phyloP scores from a whole-genome alignment of 169 alveolate genomes.

The Plasmodium reichenowi region DNA sequence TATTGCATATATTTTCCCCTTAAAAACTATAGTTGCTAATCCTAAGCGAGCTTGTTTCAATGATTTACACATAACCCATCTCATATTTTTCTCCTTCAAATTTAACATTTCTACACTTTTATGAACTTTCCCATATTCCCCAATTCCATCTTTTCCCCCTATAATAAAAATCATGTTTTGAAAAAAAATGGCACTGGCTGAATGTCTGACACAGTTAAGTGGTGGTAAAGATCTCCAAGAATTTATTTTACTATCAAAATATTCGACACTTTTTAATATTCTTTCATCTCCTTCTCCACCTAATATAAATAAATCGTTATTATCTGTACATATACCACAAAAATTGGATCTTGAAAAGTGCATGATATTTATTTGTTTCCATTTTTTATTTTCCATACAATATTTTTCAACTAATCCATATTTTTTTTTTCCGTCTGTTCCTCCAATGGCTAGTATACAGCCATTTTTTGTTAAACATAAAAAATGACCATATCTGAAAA shows the following conservation, averaged over 20 bases:
- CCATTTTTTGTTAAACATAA: conserved; percentile 72
- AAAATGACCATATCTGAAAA: conserved; percentile 65
- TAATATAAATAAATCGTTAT: conserved; percentile 58
- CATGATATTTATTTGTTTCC: conserved; percentile 75
- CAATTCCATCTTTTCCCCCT: conserved; percentile 76
- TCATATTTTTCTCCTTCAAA: conserved; percentile 69
- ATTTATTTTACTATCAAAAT: conserved; percentile 62
- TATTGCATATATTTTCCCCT: conserved; percentile 65
- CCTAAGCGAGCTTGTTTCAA: conserved; percentile 73
- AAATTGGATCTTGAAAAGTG: conserved; percentile 75
- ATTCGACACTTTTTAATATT: conserved; percentile 74
- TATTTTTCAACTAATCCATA: conserved; percentile 61
- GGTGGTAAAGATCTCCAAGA: conserved; percentile 75
- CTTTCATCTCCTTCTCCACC: conserved; percentile 75
- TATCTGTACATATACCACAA: conserved; percentile 73
- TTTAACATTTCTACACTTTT: conserved; percentile 75
- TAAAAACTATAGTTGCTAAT: conserved; percentile 42
- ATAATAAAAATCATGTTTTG: conserved; percentile 44
- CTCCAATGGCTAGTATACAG: conserved; percentile 64
- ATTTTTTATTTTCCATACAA: conserved; percentile 42
- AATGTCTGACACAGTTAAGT: conserved; percentile 68
- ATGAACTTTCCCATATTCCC: conserved; percentile 67
- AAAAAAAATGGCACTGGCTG: conserved; percentile 69
- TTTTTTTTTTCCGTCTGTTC: conserved; percentile 68
- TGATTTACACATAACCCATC: conserved; percentile 58